Percentiles rank a stretch among this genome's conserved stretches.
Evolutionary conservation across 2,329 filamentous ascomycete genomes (phyloP).

Genomic region (Alternaria sp.): DNA sequence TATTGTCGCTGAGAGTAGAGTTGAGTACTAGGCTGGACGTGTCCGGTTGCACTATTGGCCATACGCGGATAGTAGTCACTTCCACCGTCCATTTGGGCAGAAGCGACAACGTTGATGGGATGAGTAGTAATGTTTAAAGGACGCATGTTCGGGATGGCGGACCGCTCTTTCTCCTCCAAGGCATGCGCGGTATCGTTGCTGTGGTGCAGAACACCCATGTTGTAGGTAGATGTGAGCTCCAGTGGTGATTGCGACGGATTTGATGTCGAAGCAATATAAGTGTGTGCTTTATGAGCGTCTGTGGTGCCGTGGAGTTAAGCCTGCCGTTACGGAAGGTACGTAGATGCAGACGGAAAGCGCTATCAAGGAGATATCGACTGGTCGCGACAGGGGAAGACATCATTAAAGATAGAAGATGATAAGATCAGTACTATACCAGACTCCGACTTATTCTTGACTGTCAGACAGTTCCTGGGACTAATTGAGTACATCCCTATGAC

Average conservation of each 20-base stretch:
- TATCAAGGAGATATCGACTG: background rate
- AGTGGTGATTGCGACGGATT: background rate
- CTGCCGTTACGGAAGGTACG: background rate
- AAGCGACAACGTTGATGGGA: background rate
- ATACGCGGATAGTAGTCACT: constrained; percentile 10
- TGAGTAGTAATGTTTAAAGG: background rate
- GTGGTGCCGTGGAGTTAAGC: background rate
- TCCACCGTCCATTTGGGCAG: constrained; percentile 23
- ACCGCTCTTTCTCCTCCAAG: background rate
- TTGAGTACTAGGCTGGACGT: background rate
- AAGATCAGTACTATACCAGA: background rate
- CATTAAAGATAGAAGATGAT: background rate
- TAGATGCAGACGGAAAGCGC: background rate
- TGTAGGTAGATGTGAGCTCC: too few species aligned
- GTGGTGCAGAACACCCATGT: background rate
- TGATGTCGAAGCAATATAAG: background rate
- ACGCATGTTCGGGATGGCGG: background rate
- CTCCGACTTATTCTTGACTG: too few species aligned
- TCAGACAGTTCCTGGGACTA: background rate
- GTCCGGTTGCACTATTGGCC: background rate
- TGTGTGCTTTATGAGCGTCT: background rate
- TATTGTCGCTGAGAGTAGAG: constrained; percentile 3
- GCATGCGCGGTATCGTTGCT: background rate
- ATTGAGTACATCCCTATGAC: constrained; percentile 1
- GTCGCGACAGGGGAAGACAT: background rate